Evolutionary conservation across 1,139 yeast genomes (phyloP).

Genomic region (Magnusiomyces tetraspermus): DNA sequence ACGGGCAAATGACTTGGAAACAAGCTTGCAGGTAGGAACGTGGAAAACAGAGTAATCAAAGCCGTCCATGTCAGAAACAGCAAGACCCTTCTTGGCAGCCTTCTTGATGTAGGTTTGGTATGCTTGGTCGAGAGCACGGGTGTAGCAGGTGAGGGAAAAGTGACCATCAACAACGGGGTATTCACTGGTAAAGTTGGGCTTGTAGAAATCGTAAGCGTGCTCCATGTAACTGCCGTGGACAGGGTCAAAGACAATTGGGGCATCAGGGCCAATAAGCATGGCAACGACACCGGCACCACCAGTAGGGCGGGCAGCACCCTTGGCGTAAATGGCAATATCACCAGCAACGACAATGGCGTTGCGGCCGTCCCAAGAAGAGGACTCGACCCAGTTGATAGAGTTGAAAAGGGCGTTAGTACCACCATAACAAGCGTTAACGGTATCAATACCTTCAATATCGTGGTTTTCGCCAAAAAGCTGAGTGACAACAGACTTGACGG

Average conservation of each 20-base stretch:
- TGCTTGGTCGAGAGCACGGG: constrained; percentile 83
- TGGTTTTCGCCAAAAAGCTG: constrained; percentile 82
- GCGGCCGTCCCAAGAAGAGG: constrained; percentile 97
- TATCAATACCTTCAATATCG: constrained; percentile 95
- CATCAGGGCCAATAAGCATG: constrained; percentile 91
- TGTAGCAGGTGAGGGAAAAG: constrained; percentile 87
- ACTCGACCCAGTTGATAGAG: constrained; percentile 92
- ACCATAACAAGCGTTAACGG: constrained; percentile 96
- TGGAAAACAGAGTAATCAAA: constrained; percentile 97
- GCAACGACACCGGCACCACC: constrained; percentile 99
- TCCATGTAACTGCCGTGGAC: constrained; percentile 89
- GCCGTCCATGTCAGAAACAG: constrained; percentile 36
- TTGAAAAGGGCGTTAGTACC: constrained; percentile 95
- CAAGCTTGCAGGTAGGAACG: constrained; percentile 96
- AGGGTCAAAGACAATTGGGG: constrained; percentile 86
- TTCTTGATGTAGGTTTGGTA: constrained; percentile 77
- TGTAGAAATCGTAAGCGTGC: constrained; percentile 95
- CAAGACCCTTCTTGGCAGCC: constrained; percentile 49
- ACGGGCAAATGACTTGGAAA: constrained; percentile 87
- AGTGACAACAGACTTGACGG: constrained; percentile 92
- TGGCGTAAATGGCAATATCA: constrained; percentile 93
- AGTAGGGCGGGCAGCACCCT: constrained; percentile 98
- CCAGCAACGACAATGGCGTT: constrained; percentile 96
- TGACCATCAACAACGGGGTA: constrained; percentile 98
- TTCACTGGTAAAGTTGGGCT: constrained; percentile 94